Evolutionary conservation across 2,329 filamentous ascomycete species (phyloP).

Genomic region (Metarhizium guizhouense): DNA sequence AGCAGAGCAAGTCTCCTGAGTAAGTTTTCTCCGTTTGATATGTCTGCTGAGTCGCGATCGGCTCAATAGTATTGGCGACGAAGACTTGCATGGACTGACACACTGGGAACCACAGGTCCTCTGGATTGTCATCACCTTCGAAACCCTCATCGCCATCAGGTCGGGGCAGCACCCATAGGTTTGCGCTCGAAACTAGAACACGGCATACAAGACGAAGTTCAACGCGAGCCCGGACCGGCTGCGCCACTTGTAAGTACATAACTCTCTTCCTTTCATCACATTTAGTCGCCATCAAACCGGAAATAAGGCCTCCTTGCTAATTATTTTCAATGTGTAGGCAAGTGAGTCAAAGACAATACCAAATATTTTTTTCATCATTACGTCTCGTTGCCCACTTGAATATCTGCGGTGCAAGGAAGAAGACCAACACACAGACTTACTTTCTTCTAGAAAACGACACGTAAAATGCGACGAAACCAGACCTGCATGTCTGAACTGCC

Average conservation of each 20-base stretch:
- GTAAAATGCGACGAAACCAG: constrained; percentile 34
- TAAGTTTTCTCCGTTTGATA: constrained; percentile 12
- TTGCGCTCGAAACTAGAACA: constrained; percentile 27
- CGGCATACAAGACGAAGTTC: constrained; percentile 29
- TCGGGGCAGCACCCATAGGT: constrained; percentile 24
- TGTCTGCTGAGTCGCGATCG: background rate
- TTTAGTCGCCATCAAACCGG: background rate
- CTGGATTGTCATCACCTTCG: background rate
- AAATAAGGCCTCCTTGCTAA: background rate
- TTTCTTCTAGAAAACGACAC: constrained; percentile 25
- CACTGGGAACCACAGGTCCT: background rate
- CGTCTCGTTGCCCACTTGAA: background rate
- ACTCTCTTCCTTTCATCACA: background rate
- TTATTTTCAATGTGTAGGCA: constrained; percentile 16
- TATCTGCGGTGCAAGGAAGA: background rate
- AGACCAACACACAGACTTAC: background rate
- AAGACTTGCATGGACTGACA: background rate
- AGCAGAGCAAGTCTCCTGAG: constrained; percentile 12
- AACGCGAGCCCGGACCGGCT: constrained; percentile 28
- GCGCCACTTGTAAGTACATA: constrained; percentile 25
- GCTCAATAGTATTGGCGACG: background rate
- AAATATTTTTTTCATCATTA: no score
- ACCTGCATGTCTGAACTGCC: constrained; percentile 30
- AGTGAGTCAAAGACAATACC: constrained; percentile 16
- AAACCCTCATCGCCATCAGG: constrained; percentile 7